phyloP scores from a whole-genome alignment of 306 rosid genomes.

The Boehmeria nivea region DNA sequence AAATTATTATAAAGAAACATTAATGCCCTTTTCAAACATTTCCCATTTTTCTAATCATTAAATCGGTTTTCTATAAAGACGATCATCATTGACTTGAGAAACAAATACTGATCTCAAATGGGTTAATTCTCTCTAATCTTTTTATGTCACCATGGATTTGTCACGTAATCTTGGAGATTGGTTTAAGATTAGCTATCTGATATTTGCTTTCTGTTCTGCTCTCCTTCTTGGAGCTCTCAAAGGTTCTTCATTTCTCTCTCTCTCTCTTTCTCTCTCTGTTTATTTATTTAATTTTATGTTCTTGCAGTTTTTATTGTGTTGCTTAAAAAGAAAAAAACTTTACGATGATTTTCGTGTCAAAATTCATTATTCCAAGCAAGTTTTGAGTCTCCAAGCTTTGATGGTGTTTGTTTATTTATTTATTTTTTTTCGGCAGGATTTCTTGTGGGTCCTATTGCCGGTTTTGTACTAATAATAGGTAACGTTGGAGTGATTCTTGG shows the following conservation, averaged over 20 bases:
- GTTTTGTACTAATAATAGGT: constrained; percentile 52
- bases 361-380: too few relatives aligned
- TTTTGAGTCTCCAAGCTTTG: too few relatives aligned
- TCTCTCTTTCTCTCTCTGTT: background rate
- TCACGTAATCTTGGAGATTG: constrained; percentile 24
- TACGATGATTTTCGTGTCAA: too few relatives aligned
- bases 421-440: too few relatives aligned
- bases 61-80: too few relatives aligned
- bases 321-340: too few relatives aligned
- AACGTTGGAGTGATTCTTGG: constrained; percentile 63
- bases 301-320: constrained; percentile 31
- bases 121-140: constrained; percentile 22
- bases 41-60: too few relatives aligned
- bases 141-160: constrained; percentile 27
- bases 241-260: constrained; percentile 39
- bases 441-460: constrained; percentile 82
- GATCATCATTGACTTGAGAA: constrained; percentile 5
- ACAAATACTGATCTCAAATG: constrained; percentile 7
- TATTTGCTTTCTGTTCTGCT: constrained; percentile 59
- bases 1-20: too few relatives aligned
- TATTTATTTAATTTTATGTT: background rate
- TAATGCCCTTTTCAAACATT: too few relatives aligned
- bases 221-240: constrained; percentile 62
- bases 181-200: constrained; percentile 48
- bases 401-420: too few relatives aligned